phyloP scores from a whole-genome alignment of 306 rosid species.

The Rosa rugosa region DNA sequence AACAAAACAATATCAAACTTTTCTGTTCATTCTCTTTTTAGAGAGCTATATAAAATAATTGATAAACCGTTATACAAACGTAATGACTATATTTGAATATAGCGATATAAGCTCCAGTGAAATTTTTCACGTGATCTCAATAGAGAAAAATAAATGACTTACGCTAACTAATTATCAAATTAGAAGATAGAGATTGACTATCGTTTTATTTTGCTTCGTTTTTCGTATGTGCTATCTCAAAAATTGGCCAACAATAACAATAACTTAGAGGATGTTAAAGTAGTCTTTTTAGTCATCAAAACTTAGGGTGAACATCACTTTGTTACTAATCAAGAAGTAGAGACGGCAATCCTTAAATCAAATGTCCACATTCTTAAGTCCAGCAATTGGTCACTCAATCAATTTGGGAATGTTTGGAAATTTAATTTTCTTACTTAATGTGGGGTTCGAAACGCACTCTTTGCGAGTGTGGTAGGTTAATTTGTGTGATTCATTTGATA shows the following conservation, averaged over 20 bases:
- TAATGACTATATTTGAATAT: no score
- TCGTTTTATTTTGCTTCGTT: no score
- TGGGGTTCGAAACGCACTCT: neutral
- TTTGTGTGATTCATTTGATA: neutral
- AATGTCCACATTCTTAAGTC: neutral
- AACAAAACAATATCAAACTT: no score
- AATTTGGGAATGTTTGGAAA: neutral
- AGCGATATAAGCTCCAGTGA: no score
- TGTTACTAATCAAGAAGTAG: neutral
- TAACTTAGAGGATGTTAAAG: neutral
- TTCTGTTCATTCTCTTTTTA: no score
- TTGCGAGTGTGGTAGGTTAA: neutral
- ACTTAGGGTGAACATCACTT: neutral
- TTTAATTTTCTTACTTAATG: neutral
- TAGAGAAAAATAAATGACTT: no score
- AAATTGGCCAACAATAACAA: neutral
- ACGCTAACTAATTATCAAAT: no score
- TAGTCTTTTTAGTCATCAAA: neutral
- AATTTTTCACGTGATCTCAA: no score
- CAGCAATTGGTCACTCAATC: neutral
- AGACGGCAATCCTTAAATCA: neutral
- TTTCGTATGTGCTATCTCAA: no score
- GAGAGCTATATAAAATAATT: no score
- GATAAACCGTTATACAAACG: no score
- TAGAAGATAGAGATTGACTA: no score